Conservation (phyloP, 768 basidiomycete genomes). For the Mycena pura region DNA sequence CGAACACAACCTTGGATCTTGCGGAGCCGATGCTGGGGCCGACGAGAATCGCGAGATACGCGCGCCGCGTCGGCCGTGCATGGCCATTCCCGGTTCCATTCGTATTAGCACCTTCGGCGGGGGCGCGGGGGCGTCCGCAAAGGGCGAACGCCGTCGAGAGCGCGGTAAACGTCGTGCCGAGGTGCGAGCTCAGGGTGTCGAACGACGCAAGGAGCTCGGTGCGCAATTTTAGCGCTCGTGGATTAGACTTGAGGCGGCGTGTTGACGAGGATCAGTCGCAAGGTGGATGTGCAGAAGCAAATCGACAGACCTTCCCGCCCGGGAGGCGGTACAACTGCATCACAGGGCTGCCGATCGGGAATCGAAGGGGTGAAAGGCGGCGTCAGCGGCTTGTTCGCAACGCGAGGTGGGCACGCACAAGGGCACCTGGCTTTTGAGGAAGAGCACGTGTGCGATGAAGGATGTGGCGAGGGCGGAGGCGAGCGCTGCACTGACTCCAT, state of each 20-base stretch:
- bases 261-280: background rate
- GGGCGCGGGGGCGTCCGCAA: no score
- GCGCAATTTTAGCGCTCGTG: conserved; percentile 63
- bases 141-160: conserved; percentile 71
- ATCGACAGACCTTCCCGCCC: conserved; percentile 44
- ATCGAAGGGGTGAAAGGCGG: no score
- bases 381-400: no score
- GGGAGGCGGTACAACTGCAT: conserved; percentile 67
- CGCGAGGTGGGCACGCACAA: conserved; percentile 62
- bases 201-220: conserved; percentile 68
- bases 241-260: conserved; percentile 42
- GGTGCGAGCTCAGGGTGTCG: conserved; percentile 76
- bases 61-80: conserved; percentile 33
- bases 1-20: conserved; percentile 65
- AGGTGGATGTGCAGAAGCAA: background rate
- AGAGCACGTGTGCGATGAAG: conserved; percentile 73
- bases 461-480: conserved; percentile 70
- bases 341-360: conserved; percentile 75
- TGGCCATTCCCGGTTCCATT: conserved; percentile 9
- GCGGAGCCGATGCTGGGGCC: conserved; percentile 71
- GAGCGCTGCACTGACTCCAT: conserved; percentile 59
- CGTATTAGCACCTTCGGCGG: no score
- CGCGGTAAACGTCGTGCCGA: conserved; percentile 75
- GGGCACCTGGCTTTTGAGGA: conserved; percentile 80
- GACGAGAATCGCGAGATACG: conserved; percentile 67